Base-by-base conservation (phyloP, 2,329 filamentous ascomycete genomes). In the Venturia asperata region DNA sequence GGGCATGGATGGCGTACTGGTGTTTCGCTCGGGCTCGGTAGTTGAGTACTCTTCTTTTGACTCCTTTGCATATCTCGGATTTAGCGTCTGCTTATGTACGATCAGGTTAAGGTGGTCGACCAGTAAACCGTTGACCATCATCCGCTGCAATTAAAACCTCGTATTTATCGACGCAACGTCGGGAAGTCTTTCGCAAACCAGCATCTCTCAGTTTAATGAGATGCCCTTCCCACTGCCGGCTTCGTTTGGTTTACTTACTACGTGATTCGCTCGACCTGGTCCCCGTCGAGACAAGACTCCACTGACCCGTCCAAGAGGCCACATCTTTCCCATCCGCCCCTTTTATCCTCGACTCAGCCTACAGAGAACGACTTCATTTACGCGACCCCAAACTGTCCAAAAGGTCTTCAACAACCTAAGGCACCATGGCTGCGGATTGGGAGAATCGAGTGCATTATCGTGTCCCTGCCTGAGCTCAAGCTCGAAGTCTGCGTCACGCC, bases 401-500 rank as follows among this genome's bases (percentile, higher is more conserved):
- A 34, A 55, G 41, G 34, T 47, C 17, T 24, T 64, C n/a, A 21
- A 24, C 13, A 13, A 61, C 13, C 19, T 47, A 55, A 24, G 27
- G 62, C 30, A 21, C 41, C 62, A 39, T 64, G 62, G 62, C 15
- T 64, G 1, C 62, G 62, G 17, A 45, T 64, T 15, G 19, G 45
- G 11, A 64, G 5, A 10, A 27, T 10, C 34, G 62, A 64, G n/a
- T 56, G 58, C 47, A 37, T 64, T 4, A 37, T 55, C 10, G 6
- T 64, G 34, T 34, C 24, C 11, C 45, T 64, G 9, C 27, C 62
- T 1, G 45, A 27, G 11, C 24, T 52, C 15, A 47, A 42, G 30
- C 41, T 64, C 15, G 30, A 43, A 47, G 24, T 24, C 21, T 43
- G 24, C 30, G 39, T 64, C 45, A 64, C 62, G n/a, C 62, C 62